These are phyloP conservation scores for Aspergillus aculeatus DNA, from an alignment of 2,329 filamentous ascomycete species.

Conservation along the genomic window DNA sequence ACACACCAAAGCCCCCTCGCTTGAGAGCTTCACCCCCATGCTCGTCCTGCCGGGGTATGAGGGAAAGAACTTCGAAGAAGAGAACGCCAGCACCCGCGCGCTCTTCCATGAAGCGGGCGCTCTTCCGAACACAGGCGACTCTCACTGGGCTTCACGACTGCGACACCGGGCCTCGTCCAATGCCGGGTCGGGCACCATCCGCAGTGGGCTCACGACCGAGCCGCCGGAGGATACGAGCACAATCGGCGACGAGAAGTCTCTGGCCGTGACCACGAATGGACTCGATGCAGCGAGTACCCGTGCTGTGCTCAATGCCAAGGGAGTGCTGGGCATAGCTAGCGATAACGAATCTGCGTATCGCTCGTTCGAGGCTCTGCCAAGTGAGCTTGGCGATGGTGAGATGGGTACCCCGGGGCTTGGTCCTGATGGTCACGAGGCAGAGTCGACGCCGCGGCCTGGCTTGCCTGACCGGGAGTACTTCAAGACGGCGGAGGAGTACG, in stretches of 20 bases:
- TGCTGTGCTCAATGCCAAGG: constrained; percentile 28
- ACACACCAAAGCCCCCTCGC: background rate
- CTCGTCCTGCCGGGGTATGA: constrained; percentile 32
- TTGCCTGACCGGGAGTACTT: constrained; percentile 32
- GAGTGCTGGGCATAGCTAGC: constrained; percentile 25
- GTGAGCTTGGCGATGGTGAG: background rate
- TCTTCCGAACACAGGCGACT: constrained; percentile 24
- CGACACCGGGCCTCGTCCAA: constrained; percentile 24
- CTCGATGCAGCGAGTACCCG: constrained; percentile 32
- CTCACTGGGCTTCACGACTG: constrained; percentile 17
- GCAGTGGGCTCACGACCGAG: constrained; percentile 31
- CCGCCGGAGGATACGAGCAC: constrained; percentile 29
- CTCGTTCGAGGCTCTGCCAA: constrained; percentile 29
- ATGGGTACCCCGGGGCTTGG: background rate
- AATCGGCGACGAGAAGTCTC: constrained; percentile 27
- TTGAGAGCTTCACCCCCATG: constrained; percentile 24
- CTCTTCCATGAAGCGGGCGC: constrained; percentile 31
- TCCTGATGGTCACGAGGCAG: background rate
- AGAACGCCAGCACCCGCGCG: constrained; percentile 35
- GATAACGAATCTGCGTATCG: constrained; percentile 18
- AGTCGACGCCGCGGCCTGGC: constrained; percentile 18
- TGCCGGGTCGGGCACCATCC: constrained; percentile 27
- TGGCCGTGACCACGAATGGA: constrained; percentile 17
- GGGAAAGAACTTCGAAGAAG: constrained; percentile 25
- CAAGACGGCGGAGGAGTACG: constrained; percentile 28